phyloP scores from a whole-genome alignment of 768 basidiomycete genomes.

The Clathrus columnatus region DNA sequence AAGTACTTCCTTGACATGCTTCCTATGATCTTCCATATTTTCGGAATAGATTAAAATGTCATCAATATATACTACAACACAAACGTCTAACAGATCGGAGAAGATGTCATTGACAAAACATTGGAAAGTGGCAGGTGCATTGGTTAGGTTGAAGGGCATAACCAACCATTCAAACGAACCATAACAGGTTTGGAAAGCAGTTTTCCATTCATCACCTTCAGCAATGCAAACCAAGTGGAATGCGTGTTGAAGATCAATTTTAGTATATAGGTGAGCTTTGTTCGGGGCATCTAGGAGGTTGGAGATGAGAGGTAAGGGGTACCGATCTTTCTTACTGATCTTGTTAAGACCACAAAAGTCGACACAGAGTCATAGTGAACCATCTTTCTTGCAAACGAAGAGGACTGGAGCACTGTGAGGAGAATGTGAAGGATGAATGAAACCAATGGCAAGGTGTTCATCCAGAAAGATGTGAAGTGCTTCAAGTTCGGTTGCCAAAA shows the following conservation, averaged over 20 bases:
- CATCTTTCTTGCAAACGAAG: slow-evolving; percentile 26
- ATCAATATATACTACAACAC: slow-evolving; percentile 35
- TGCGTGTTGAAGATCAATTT: slow-evolving; percentile 30
- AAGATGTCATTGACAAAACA: slow-evolving; percentile 23
- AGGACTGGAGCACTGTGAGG: slow-evolving; percentile 20
- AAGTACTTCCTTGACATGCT: slow-evolving; percentile 25
- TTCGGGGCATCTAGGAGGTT: slow-evolving; percentile 16
- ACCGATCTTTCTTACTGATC: slow-evolving; percentile 27
- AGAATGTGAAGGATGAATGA: slow-evolving; percentile 25
- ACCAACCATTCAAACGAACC: slow-evolving; percentile 34
- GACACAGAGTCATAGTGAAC: slow-evolving; percentile 21
- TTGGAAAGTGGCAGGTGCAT: slow-evolving; percentile 36
- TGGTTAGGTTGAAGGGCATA: slow-evolving; percentile 31
- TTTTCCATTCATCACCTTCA: slow-evolving; percentile 36
- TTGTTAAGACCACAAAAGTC: slow-evolving; percentile 27
- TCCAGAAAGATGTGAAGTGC: slow-evolving; percentile 29
- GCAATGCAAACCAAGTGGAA: slow-evolving; percentile 35
- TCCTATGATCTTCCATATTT: not conserved
- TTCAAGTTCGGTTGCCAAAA: slow-evolving; percentile 25
- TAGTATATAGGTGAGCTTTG: slow-evolving; percentile 12
- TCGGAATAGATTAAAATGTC: slow-evolving; percentile 37
- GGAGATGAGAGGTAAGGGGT: slow-evolving; percentile 25
- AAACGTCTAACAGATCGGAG: slow-evolving; percentile 27
- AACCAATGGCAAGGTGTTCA: slow-evolving; percentile 27
- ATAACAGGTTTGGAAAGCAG: slow-evolving; percentile 30